These are phyloP conservation scores for Botrytis hyacinthi DNA, from an alignment of 2,329 filamentous ascomycete genomes.

Conservation along the genomic window DNA sequence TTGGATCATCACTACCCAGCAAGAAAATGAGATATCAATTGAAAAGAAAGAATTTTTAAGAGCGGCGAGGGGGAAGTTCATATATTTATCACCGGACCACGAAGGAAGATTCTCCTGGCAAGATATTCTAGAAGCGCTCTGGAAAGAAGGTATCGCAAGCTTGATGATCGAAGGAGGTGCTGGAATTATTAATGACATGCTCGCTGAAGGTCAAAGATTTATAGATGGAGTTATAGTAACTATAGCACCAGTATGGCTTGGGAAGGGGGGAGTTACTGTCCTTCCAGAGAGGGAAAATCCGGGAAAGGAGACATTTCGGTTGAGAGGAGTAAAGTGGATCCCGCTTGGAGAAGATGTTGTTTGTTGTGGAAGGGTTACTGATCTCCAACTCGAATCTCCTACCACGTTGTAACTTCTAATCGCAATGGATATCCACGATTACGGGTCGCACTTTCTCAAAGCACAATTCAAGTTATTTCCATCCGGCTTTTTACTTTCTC, in stretches of 20 bases:
- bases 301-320: constrained; percentile 18
- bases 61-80: constrained; percentile 22
- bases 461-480: background rate
- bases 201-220: constrained; percentile 61
- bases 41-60: constrained; percentile 12
- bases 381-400: too few relatives aligned
- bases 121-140: background rate
- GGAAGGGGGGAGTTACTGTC: constrained; percentile 75
- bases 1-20: constrained; percentile 58
- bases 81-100: constrained; percentile 16
- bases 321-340: constrained; percentile 29
- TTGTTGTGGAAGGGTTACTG: constrained; percentile 23
- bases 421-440: background rate
- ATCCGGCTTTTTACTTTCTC: background rate
- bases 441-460: background rate
- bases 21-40: background rate
- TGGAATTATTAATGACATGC: constrained; percentile 74
- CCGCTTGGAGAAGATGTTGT: constrained; percentile 32
- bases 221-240: constrained; percentile 82
- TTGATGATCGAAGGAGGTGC: constrained; percentile 93
- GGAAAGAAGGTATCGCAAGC: constrained; percentile 52
- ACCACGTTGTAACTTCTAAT: background rate
- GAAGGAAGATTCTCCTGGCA: background rate
- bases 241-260: constrained; percentile 87
- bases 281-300: constrained; percentile 50